phyloP scores from a whole-genome alignment of 768 basidiomycete genomes.

The Pluteus cervinus region DNA sequence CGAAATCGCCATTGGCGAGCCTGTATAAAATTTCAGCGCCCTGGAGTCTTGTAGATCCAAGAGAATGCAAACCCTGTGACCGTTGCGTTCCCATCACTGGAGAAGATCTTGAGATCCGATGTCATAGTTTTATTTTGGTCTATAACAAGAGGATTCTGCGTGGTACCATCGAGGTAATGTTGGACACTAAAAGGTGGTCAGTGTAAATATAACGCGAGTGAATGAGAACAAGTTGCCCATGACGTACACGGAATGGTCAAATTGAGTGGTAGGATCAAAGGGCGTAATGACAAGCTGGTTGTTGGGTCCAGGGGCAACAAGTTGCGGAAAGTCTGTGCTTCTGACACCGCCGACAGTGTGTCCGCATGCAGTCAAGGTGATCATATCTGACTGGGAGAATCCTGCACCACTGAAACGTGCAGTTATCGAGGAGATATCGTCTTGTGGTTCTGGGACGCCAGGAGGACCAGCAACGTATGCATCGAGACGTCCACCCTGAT shows the following conservation, averaged over 20 bases:
- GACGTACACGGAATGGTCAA: conserved; percentile 40
- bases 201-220: too few relatives aligned
- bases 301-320: conserved; percentile 32
- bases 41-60: too few relatives aligned
- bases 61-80: conserved; percentile 33
- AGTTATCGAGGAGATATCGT: conserved; percentile 30
- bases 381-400: conserved; percentile 40
- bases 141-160: conserved; percentile 31
- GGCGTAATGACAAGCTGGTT: conserved; percentile 18
- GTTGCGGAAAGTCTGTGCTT: conserved; percentile 37
- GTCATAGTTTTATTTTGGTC: conserved; percentile 24
- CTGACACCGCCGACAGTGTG: conserved; percentile 46
- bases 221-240: neutral
- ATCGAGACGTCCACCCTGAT: conserved; percentile 37
- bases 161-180: conserved; percentile 34
- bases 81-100: conserved; percentile 31
- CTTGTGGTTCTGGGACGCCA: conserved; percentile 39
- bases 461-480: conserved; percentile 27
- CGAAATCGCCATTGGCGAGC: conserved; percentile 27
- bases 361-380: conserved; percentile 43
- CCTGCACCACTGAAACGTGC: conserved; percentile 36
- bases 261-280: conserved; percentile 36
- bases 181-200: conserved; percentile 11
- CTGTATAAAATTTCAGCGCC: conserved; percentile 13
- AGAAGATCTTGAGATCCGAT: conserved; percentile 36